Conservation (phyloP, 768 basidiomycete species). For the Boletus sp. region DNA sequence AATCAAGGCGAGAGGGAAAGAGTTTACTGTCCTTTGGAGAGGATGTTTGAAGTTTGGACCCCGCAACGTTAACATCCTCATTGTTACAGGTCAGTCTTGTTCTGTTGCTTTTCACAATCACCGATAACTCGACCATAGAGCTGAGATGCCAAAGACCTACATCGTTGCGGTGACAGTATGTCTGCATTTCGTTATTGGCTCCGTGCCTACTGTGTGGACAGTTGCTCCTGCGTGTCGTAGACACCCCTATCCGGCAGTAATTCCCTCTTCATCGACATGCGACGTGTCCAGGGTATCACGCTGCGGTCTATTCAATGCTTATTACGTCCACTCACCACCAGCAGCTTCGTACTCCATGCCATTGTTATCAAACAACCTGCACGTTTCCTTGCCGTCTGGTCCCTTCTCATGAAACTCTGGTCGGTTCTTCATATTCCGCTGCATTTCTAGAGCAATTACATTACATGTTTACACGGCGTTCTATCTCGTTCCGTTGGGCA, state of each 20-base stretch:
- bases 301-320: neutral
- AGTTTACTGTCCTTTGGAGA: constrained; percentile 37
- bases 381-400: neutral
- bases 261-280: neutral
- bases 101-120: neutral
- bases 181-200: neutral
- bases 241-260: neutral
- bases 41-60: constrained; percentile 23
- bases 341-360: constrained; percentile 3
- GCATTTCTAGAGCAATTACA: constrained; percentile 3
- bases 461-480: constrained; percentile 1
- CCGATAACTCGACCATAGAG: neutral
- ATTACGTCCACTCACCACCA: constrained; percentile 12
- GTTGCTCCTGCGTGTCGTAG: neutral
- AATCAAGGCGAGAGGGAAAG: constrained; percentile 47
- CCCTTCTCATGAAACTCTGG: constrained; percentile 6
- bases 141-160: neutral
- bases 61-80: neutral
- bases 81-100: constrained; percentile 5
- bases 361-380: constrained; percentile 7
- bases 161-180: neutral
- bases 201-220: neutral
- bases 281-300: constrained; percentile 4
- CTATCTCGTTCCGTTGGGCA: neutral
- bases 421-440: constrained; percentile 3